These are phyloP conservation scores for Cryoendolithus antarcticus DNA, from an alignment of 2,329 filamentous ascomycete genomes.

Conservation along the genomic window DNA sequence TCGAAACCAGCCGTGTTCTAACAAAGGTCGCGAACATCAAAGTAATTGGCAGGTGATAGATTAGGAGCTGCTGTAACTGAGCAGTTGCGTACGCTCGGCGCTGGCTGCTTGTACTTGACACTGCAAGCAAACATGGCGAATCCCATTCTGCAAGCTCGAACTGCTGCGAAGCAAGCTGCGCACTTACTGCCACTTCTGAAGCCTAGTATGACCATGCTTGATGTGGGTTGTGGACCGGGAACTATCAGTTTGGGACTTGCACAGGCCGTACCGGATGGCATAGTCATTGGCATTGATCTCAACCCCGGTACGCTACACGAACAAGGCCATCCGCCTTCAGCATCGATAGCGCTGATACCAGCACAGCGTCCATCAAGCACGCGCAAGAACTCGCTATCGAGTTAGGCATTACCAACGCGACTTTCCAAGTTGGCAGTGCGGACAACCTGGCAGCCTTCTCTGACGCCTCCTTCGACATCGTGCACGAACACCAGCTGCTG, in stretches of 20 bases:
- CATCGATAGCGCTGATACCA: not conserved
- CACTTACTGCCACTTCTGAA: conserved; percentile 3
- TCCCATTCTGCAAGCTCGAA: no score
- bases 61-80: no score
- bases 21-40: no score
- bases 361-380: conserved; percentile 12
- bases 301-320: no score
- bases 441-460: conserved; percentile 26
- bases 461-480: conserved; percentile 43
- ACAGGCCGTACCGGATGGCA: conserved; percentile 9
- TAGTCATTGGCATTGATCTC: conserved; percentile 26
- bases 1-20: no score
- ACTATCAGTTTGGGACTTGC: conserved; percentile 26
- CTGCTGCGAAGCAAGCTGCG: no score
- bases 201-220: conserved; percentile 23
- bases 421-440: conserved; percentile 27
- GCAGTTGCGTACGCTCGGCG: no score
- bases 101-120: no score
- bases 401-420: conserved; percentile 22
- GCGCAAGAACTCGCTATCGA: conserved; percentile 17
- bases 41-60: no score
- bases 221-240: conserved; percentile 27
- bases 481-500: conserved; percentile 45
- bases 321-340: no score
- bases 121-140: no score